Conservation (phyloP, 225 moss, liverwort and hornwort genomes). For the Rhytidiadelphus loreus region DNA sequence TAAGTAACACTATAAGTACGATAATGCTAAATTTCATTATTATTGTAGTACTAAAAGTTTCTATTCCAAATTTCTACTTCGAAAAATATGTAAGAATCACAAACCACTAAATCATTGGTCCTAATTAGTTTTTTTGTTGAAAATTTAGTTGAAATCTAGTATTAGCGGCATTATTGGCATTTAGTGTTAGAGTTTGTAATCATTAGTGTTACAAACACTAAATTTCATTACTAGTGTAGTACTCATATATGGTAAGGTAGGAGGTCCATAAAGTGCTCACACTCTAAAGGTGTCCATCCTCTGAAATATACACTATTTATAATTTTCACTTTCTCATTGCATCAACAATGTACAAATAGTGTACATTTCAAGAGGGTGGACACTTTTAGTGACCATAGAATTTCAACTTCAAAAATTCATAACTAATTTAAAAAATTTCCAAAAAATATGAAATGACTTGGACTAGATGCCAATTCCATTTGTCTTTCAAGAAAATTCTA, state of each 20-base stretch:
- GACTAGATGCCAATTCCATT: background rate
- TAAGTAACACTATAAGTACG: no score
- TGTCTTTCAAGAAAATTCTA: background rate
- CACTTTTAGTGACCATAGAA: accelerated
- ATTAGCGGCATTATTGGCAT: background rate
- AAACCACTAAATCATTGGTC: no score
- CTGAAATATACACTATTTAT: no score
- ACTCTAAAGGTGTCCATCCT: accelerated
- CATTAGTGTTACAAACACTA: background rate
- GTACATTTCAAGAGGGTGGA: background rate
- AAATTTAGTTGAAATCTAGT: background rate
- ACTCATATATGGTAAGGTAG: no score
- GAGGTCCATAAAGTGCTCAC: no score
- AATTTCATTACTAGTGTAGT: background rate
- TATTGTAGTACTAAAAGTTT: no score
- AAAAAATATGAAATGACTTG: background rate
- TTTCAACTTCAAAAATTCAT: background rate
- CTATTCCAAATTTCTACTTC: no score
- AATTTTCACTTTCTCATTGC: background rate
- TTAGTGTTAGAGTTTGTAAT: background rate
- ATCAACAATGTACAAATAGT: background rate
- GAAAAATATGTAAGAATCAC: no score
- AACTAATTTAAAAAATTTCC: background rate
- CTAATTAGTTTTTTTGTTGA: background rate
- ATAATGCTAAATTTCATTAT: no score